A percentile compares a stretch with the other conserved stretches of the same genome.
Conservation (phyloP, 306 rosid species). For the Castanospermum australe region DNA sequence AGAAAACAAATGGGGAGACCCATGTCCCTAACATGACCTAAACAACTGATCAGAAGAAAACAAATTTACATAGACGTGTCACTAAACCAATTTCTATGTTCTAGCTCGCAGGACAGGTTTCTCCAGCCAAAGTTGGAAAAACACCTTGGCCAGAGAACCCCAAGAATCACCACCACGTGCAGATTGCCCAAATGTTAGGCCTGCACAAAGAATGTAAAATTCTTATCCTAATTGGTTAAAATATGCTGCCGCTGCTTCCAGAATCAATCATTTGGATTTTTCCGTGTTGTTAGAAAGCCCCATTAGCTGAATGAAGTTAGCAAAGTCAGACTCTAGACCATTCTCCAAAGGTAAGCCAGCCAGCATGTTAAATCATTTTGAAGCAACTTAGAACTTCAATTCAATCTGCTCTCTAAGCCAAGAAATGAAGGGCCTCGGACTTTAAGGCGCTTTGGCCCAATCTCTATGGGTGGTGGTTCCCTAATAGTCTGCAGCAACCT, state of each 20-base stretch:
- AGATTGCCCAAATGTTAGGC: conserved; percentile 74
- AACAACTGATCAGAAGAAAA: conserved; percentile 38
- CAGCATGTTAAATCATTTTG: conserved; percentile 49
- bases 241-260: conserved; percentile 73
- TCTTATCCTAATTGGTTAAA: conserved; percentile 67
- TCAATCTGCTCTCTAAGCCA: conserved; percentile 66
- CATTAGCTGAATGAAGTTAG: conserved; percentile 69
- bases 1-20: conserved; percentile 41
- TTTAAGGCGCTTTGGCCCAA: conserved; percentile 73
- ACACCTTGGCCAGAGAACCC: conserved; percentile 72
- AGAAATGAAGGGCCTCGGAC: conserved; percentile 71
- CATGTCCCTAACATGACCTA: conserved; percentile 49
- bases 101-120: conserved; percentile 65
- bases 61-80: conserved; percentile 62
- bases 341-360: too few species aligned
- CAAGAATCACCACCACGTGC: conserved; percentile 69
- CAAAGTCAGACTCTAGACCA: conserved; percentile 53
- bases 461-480: conserved; percentile 53
- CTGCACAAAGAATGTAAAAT: conserved; percentile 91
- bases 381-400: conserved; percentile 50
- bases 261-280: conserved; percentile 63
- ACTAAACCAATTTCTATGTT: conserved; percentile 50
- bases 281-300: conserved; percentile 79
- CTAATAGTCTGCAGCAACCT: conserved; percentile 46
- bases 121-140: conserved; percentile 71